Evolutionary conservation across 805 yeast species (phyloP).

Genomic region (Starmera dryadoides): DNA sequence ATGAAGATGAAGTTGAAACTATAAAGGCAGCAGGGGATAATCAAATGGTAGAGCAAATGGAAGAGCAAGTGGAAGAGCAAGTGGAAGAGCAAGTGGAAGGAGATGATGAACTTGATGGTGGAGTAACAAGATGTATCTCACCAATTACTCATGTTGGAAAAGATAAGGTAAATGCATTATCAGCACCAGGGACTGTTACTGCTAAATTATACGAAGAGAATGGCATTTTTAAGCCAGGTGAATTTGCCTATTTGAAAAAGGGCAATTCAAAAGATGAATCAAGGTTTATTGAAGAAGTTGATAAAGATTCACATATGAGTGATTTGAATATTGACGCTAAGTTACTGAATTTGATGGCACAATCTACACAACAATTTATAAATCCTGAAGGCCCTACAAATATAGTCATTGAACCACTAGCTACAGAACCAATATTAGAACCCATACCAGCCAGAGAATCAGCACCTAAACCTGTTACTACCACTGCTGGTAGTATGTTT

Average conservation of each 20-base stretch:
- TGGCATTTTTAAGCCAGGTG: background rate
- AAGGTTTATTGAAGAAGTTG: background rate
- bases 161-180: no score
- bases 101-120: background rate
- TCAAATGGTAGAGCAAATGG: no score
- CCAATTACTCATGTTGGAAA: background rate
- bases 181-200: constrained; percentile 2
- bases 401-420: no score
- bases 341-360: no score
- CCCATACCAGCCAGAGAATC: background rate
- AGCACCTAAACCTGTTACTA: background rate
- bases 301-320: background rate
- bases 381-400: no score
- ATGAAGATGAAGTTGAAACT: background rate
- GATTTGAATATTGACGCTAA: no score
- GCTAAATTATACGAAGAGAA: constrained; percentile 2
- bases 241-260: no score
- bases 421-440: background rate
- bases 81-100: background rate
- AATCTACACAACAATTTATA: no score
- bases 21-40: background rate
- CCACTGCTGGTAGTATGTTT: background rate
- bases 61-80: no score
- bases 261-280: background rate
- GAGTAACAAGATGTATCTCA: background rate